A percentile compares a stretch with the other conserved stretches of the same genome.
These are phyloP conservation scores for Curvularia sp. DNA, from an alignment of 2,329 filamentous ascomycete species.

Conservation along the genomic window DNA sequence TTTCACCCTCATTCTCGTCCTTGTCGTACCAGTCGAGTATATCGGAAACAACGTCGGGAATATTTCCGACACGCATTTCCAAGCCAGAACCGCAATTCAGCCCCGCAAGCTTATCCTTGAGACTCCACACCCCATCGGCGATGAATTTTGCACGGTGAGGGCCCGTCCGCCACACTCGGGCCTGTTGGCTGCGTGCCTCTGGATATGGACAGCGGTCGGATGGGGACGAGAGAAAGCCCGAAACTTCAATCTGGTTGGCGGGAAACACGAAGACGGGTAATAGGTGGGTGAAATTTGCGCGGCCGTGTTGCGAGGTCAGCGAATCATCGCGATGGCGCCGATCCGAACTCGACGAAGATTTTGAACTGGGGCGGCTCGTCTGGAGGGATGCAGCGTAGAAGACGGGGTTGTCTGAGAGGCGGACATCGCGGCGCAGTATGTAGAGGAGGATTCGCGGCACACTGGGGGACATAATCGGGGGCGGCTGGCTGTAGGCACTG, in stretches of 20 bases:
- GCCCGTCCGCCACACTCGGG: conserved; percentile 75
- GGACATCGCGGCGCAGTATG: conserved; percentile 74
- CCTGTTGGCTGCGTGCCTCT: conserved; percentile 69
- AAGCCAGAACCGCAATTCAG: conserved; percentile 64
- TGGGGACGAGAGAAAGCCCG: conserved; percentile 67
- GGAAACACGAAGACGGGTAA: conserved; percentile 72
- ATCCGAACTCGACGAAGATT: conserved; percentile 16
- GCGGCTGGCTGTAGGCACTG: conserved; percentile 18
- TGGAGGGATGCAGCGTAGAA: conserved; percentile 62
- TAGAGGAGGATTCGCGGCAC: conserved; percentile 67
- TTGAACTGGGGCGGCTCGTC: conserved; percentile 18
- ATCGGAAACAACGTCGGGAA: conserved; percentile 65
- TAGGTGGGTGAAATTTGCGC: conserved; percentile 59
- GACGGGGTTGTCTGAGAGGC: conserved; percentile 76
- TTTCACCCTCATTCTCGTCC: conserved; percentile 48
- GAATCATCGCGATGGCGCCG: conserved; percentile 50
- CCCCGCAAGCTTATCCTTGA: conserved; percentile 68
- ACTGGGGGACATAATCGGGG: conserved; percentile 30
- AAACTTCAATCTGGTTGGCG: conserved; percentile 74
- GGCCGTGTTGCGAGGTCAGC: conserved; percentile 31
- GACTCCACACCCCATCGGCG: conserved; percentile 74
- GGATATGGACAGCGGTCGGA: conserved; percentile 65
- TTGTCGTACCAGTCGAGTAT: conserved; percentile 59
- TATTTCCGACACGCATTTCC: conserved; percentile 67
- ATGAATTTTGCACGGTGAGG: conserved; percentile 75